Evolutionary conservation across 2,329 filamentous ascomycete genomes (phyloP), one percentile per base, ranked within the genome.

Genomic region (Verticillium albo-atrum): DNA sequence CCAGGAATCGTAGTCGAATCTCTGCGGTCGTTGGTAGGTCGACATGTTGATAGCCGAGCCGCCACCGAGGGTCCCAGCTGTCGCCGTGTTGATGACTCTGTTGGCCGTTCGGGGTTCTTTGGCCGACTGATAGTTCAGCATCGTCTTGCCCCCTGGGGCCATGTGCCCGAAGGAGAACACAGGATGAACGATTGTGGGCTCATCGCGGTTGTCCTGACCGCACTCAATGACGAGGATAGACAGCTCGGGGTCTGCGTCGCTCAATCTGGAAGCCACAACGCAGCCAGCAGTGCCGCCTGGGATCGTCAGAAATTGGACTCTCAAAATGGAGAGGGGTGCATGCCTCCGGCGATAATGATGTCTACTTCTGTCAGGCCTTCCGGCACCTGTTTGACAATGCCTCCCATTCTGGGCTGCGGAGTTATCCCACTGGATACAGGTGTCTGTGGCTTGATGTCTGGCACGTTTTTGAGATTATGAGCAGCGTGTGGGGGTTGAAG

Each of bases 211-310:
- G 68, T 84, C 81, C 20, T 72, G 73, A 1, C 83, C 83, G 26
- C 74, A 71, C 65, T 86, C 83, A 53, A 85, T 76, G 14, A 86
- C 71, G 12, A 85, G 71, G 55, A 84, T 77, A 14, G 75, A 77
- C 3, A 83, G 71, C 34, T 71, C 70, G 1, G 78, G 79, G 59
- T 82, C 76, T 0, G 80, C 79, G 59, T 78, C 77, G 12, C 79
- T 77, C 4, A 84, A 75, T 52, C 82, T 73, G 4, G 74, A 75
- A 25, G 81, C 80, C 37, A 82, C 70, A 25, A 82, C 73, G 64
- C 78, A 79, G 28, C 77, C 79, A 37, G 79, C 76, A 4, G 78
- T 74, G 17, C 79, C 79, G 58, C 79, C 79, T 75, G 54, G 20
- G n/a, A 2, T 6, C 6, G 42, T 58, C 28, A 58, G 56, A 15